Evolutionary conservation across 805 yeast genomes (phyloP).

Genomic region (Yarrowia sp.): DNA sequence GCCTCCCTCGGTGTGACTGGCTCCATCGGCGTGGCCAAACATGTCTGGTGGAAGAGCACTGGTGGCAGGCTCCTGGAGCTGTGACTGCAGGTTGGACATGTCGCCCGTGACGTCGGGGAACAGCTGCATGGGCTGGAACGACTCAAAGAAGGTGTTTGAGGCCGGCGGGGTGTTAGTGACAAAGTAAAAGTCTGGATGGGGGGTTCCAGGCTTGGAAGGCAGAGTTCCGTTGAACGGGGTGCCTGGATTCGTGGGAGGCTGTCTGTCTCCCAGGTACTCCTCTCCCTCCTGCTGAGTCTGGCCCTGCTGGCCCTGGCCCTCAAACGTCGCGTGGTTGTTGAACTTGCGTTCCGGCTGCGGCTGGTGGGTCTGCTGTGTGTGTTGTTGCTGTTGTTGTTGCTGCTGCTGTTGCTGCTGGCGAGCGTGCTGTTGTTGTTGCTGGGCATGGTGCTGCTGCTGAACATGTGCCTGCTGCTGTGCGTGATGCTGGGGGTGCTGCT

Average conservation of each 20-base stretch:
- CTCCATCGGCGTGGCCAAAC: conserved; percentile 16
- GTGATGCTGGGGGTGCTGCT: conserved; percentile 14
- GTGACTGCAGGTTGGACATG: conserved; percentile 14
- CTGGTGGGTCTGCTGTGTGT: conserved; percentile 7
- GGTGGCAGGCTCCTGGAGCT: conserved; percentile 17
- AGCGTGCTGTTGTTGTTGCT: conserved; percentile 2
- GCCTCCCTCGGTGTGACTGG: conserved; percentile 14
- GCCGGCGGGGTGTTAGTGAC: conserved; percentile 48
- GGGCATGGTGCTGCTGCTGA: not conserved
- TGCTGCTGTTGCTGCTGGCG: conserved; percentile 1
- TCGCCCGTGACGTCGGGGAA: conserved; percentile 53
- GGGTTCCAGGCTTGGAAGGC: conserved; percentile 26
- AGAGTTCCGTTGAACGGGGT: conserved; percentile 29
- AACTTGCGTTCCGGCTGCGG: conserved; percentile 25
- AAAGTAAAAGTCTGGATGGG: conserved; percentile 48
- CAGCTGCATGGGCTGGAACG: conserved; percentile 64
- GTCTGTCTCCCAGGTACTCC: conserved; percentile 17
- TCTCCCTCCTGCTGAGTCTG: not conserved
- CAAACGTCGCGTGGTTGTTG: conserved; percentile 14
- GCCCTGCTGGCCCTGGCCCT: conserved; percentile 4
- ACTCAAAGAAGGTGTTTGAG: conserved; percentile 53
- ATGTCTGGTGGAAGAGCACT: conserved; percentile 19
- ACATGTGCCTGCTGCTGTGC: not conserved
- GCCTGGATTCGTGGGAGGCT: conserved; percentile 24
- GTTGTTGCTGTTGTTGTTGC: conserved; percentile 13